phyloP scores from a whole-genome alignment of 2,329 filamentous ascomycete genomes.

The Monosporascus sp. region DNA sequence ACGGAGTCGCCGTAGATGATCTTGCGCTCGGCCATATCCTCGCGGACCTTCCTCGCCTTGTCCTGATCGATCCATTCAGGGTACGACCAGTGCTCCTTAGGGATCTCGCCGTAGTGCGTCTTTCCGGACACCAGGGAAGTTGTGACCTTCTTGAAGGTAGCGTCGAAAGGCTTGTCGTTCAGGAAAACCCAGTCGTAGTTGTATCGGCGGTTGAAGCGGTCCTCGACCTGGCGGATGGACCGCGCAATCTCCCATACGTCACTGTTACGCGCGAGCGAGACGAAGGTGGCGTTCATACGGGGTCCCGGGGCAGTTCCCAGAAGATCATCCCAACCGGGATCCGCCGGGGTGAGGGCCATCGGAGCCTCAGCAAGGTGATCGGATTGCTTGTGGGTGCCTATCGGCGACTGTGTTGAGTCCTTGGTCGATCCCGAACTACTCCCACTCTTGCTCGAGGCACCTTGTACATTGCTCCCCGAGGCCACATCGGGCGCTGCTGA shows the following conservation, averaged over 20 bases:
- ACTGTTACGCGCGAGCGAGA: conserved; percentile 86
- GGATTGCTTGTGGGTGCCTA: conserved; percentile 24
- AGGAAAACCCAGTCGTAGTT: conserved; percentile 99
- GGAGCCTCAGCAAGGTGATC: conserved; percentile 38
- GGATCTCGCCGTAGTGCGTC: conserved; percentile 85
- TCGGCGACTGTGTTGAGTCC: conserved; percentile 19
- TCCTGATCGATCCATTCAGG: conserved; percentile 94
- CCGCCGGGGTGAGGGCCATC: conserved; percentile 47
- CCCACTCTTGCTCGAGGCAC: conserved; percentile 12
- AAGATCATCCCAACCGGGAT: conserved; percentile 48
- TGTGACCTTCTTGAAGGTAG: conserved; percentile 89
- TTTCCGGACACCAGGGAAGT: conserved; percentile 85
- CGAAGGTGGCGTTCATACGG: conserved; percentile 95
- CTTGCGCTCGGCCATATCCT: conserved; percentile 90
- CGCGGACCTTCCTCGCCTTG: conserved; percentile 80
- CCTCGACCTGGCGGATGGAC: conserved; percentile 93
- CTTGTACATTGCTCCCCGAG: conserved; percentile 11
- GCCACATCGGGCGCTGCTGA: neutral
- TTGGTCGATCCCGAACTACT: conserved; percentile 17
- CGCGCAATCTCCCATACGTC: conserved; percentile 96
- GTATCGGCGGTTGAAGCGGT: conserved; percentile 94
- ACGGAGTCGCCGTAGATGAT: conserved; percentile 98
- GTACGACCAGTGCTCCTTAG: conserved; percentile 94
- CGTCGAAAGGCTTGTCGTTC: conserved; percentile 92
- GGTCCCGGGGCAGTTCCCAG: conserved; percentile 54